A percentile compares a stretch with the other conserved stretches of the same genome.
Conservation (phyloP, 73 alveolate species). For the Tetrahymena elliotti region DNA sequence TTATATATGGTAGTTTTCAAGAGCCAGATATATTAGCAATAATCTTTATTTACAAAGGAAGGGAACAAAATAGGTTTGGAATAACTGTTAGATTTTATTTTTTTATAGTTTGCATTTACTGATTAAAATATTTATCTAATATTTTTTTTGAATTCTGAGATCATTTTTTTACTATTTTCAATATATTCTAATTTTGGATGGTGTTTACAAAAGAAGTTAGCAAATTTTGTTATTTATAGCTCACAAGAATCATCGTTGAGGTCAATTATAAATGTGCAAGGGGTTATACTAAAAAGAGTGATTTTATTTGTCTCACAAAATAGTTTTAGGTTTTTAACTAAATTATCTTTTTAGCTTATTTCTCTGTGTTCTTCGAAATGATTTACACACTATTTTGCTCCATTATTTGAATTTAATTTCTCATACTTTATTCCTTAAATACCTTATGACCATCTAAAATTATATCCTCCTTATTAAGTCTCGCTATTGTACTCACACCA, state of each 20-base stretch:
- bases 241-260: slow-evolving; percentile 14
- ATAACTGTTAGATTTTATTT: background rate
- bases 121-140: background rate
- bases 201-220: slow-evolving; percentile 5
- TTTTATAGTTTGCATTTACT: background rate
- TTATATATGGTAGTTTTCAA: slow-evolving; percentile 25
- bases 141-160: background rate
- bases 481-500: slow-evolving; percentile 18
- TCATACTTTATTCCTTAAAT: slow-evolving; percentile 21
- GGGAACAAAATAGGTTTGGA: background rate
- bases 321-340: background rate
- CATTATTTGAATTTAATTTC: slow-evolving; percentile 1
- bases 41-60: background rate
- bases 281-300: background rate
- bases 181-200: background rate
- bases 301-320: slow-evolving; percentile 25
- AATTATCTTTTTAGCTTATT: slow-evolving; percentile 11
- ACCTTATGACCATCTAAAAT: slow-evolving; percentile 16
- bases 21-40: slow-evolving; percentile 24
- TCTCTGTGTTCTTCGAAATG: slow-evolving; percentile 38
- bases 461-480: background rate
- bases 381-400: background rate
- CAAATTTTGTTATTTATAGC: background rate
- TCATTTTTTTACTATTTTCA: background rate
- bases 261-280: slow-evolving; percentile 27